Conservation (phyloP, 2,329 filamentous ascomycete species). For the Aureobasidium subglaciale region DNA sequence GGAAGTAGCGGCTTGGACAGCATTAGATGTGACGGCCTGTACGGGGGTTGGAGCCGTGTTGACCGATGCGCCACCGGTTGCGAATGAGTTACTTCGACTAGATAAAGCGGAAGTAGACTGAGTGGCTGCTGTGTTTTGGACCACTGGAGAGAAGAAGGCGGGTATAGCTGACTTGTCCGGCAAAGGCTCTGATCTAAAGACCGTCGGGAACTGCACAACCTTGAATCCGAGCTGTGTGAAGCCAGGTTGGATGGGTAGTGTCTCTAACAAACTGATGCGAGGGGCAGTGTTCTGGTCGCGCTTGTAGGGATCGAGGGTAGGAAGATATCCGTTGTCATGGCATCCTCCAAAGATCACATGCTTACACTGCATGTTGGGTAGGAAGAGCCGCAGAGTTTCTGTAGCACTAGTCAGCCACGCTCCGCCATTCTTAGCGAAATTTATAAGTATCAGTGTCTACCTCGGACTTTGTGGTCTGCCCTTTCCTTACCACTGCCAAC, state of each 20-base stretch:
- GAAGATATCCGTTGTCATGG: slow-evolving; percentile 49
- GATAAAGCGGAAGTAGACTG: slow-evolving; percentile 11
- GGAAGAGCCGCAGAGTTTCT: slow-evolving; percentile 44
- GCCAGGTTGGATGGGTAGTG: slow-evolving; percentile 34
- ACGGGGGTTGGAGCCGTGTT: background rate
- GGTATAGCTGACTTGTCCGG: slow-evolving; percentile 24
- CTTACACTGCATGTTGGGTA: slow-evolving; percentile 54
- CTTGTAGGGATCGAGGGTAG: slow-evolving; percentile 40
- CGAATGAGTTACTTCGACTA: background rate
- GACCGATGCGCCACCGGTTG: background rate
- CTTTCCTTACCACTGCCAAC: slow-evolving; percentile 55
- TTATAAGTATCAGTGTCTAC: slow-evolving; percentile 34
- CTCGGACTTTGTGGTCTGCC: slow-evolving; percentile 54
- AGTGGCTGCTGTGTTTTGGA: background rate
- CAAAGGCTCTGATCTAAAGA: slow-evolving; percentile 37
- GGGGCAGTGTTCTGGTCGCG: slow-evolving; percentile 31
- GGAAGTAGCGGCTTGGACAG: background rate
- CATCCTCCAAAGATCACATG: slow-evolving; percentile 59
- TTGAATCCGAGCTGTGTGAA: slow-evolving; percentile 37
- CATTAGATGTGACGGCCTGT: background rate
- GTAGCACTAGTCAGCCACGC: slow-evolving; percentile 41
- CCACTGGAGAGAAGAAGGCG: background rate
- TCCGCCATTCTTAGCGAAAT: slow-evolving; percentile 29
- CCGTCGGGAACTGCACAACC: slow-evolving; percentile 31
- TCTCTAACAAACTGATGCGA: slow-evolving; percentile 40